Evolutionary conservation across 78 protist species (phyloP).

Genomic region (Dictyostelium capitatum): DNA sequence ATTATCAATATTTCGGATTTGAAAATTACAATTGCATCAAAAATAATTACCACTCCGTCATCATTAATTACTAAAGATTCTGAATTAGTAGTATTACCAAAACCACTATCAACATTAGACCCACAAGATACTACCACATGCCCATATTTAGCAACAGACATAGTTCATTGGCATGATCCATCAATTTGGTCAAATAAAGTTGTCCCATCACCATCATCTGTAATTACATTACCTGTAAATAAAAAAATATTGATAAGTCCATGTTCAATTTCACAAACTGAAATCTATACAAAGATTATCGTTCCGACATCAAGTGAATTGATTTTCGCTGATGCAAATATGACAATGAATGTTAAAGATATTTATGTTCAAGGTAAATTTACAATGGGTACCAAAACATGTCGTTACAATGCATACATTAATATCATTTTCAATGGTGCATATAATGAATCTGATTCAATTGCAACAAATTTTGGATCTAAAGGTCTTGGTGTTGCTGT

Average conservation of each 20-base stretch:
- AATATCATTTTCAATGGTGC: constrained; percentile 46
- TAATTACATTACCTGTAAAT: constrained; percentile 45
- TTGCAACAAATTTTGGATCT: constrained; percentile 9
- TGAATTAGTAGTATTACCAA: constrained; percentile 2
- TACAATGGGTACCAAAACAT: constrained; percentile 57
- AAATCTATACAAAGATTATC: constrained; percentile 39
- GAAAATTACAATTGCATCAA: not conserved
- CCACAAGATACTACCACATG: constrained; percentile 35
- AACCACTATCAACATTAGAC: constrained; percentile 1
- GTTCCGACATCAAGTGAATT: constrained; percentile 32
- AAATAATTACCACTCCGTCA: not conserved
- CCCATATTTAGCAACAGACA: constrained; percentile 28
- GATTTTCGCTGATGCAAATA: constrained; percentile 52
- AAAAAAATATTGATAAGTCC: constrained; percentile 35
- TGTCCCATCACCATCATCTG: constrained; percentile 4
- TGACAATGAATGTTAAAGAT: constrained; percentile 43
- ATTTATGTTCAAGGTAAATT: constrained; percentile 60
- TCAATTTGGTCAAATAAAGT: constrained; percentile 44
- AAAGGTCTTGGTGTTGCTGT: constrained; percentile 75
- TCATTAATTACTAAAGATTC: constrained; percentile 11
- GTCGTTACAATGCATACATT: constrained; percentile 46
- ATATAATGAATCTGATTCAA: constrained; percentile 16
- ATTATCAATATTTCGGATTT: not conserved
- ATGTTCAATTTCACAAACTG: constrained; percentile 41
- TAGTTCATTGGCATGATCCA: constrained; percentile 76